Percentiles rank a stretch among this genome's conserved stretches.
These are phyloP conservation scores for Chiua sp. DNA, from an alignment of 1,284 basidiomycete genomes.

Conservation along the genomic window DNA sequence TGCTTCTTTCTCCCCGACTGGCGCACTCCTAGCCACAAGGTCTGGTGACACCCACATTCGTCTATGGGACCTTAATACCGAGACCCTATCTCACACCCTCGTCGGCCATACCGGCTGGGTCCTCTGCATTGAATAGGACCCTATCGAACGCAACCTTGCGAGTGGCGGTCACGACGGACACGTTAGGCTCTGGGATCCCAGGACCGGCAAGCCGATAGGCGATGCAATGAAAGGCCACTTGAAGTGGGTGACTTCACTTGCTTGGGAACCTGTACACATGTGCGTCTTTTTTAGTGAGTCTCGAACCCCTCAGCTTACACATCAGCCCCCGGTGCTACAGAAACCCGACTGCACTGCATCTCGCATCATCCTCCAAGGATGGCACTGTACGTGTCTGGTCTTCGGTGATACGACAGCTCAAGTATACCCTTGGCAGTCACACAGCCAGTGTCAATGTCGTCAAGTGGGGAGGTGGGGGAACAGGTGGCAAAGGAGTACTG, in stretches of 20 bases:
- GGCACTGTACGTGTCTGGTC: conserved; percentile 96
- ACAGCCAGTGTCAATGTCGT: conserved; percentile 95
- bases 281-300: conserved; percentile 35
- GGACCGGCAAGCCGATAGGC: conserved; percentile 83
- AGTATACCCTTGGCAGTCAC: conserved; percentile 93
- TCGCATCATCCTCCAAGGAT: conserved; percentile 97
- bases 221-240: conserved; percentile 90
- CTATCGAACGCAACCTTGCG: conserved; percentile 87
- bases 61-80: conserved; percentile 94
- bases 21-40: conserved; percentile 90
- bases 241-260: conserved; percentile 98
- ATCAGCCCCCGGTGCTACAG: conserved; percentile 42
- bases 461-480: conserved; percentile 85
- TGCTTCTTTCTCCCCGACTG: conserved; percentile 94
- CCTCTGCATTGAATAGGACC: conserved; percentile 97
- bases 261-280: conserved; percentile 97
- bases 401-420: conserved; percentile 69
- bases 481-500: conserved; percentile 73
- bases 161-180: conserved; percentile 95
- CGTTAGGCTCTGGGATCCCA: too few relatives aligned
- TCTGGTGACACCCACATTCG: conserved; percentile 95
- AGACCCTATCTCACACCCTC: conserved; percentile 91
- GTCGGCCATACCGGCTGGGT: conserved; percentile 96
- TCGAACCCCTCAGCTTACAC: not conserved
- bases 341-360: conserved; percentile 76